These are phyloP conservation scores for Davidsoniella australis DNA, from an alignment of 2,329 filamentous ascomycete genomes.

Conservation along the genomic window DNA sequence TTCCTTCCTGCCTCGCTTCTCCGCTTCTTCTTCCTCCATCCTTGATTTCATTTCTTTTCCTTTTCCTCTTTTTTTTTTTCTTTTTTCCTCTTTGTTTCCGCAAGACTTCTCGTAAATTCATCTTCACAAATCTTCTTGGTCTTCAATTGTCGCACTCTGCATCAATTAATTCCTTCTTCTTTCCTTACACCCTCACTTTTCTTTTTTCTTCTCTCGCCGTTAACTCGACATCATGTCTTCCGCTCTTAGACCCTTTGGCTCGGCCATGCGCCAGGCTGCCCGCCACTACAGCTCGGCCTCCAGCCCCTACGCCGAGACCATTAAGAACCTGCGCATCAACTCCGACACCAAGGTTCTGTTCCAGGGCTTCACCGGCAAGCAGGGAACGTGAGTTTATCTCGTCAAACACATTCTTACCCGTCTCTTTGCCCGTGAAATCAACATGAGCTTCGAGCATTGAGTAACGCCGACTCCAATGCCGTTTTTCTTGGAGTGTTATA, in stretches of 20 bases:
- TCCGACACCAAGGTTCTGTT: constrained; percentile 83
- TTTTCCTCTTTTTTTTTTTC: constrained; percentile 1
- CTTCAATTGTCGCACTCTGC: constrained; percentile 6
- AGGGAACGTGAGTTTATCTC: constrained; percentile 59
- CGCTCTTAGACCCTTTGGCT: constrained; percentile 48
- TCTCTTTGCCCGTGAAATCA: background rate
- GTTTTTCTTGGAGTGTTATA: background rate
- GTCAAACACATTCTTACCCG: background rate
- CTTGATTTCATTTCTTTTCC: constrained; percentile 4
- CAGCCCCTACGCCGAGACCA: constrained; percentile 53
- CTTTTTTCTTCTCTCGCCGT: constrained; percentile 1
- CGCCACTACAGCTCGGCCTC: constrained; percentile 59
- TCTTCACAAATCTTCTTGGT: constrained; percentile 4
- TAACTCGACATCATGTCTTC: constrained; percentile 55
- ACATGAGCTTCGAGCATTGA: too few relatives aligned
- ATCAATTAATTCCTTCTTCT: constrained; percentile 12
- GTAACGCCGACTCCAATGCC: too few relatives aligned
- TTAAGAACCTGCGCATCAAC: constrained; percentile 84
- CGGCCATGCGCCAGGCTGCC: constrained; percentile 47
- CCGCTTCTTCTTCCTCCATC: constrained; percentile 3
- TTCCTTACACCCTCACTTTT: constrained; percentile 7
- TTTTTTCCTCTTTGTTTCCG: background rate
- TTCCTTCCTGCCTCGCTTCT: constrained; percentile 3
- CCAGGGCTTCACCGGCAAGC: constrained; percentile 95
- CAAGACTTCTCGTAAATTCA: background rate